Conservation (phyloP, 2,329 filamentous ascomycete species). For the Lecanicillium sp. region DNA sequence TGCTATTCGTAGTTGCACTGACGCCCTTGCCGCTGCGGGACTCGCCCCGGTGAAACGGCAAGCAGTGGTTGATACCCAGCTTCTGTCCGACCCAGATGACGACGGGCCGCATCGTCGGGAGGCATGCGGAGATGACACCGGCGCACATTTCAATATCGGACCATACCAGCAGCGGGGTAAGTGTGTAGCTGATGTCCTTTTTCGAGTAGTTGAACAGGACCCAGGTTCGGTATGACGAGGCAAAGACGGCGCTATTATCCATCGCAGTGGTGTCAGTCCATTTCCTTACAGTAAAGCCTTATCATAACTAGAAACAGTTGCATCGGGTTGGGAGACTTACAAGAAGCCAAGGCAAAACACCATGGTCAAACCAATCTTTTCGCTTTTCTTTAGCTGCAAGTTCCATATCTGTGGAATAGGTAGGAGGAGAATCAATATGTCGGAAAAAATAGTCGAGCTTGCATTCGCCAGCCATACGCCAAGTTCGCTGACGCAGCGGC, state of each 20-base stretch:
- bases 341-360: constrained; percentile 38
- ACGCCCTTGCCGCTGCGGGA: neutral
- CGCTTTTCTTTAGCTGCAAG: constrained; percentile 29
- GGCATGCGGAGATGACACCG: constrained; percentile 44
- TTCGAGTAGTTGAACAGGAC: constrained; percentile 35
- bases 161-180: constrained; percentile 38
- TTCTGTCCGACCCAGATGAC: constrained; percentile 27
- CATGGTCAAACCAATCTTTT: constrained; percentile 36
- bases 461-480: constrained; percentile 43
- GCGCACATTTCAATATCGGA: constrained; percentile 39
- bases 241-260: constrained; percentile 32
- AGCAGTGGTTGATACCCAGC: constrained; percentile 25
- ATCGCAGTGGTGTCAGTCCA: constrained; percentile 1
- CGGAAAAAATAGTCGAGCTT: constrained; percentile 36
- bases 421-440: constrained; percentile 35
- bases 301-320: neutral
- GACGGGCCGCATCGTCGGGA: constrained; percentile 42
- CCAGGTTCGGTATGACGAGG: constrained; percentile 37
- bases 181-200: constrained; percentile 34
- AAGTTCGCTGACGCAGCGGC: constrained; percentile 40
- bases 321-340: constrained; percentile 22
- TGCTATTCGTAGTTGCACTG: neutral
- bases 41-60: neutral
- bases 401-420: constrained; percentile 38
- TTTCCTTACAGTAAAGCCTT: too few species aligned